Evolutionary conservation across 192 early-diverging fungal species (phyloP).

Genomic region (Endogone sp.): DNA sequence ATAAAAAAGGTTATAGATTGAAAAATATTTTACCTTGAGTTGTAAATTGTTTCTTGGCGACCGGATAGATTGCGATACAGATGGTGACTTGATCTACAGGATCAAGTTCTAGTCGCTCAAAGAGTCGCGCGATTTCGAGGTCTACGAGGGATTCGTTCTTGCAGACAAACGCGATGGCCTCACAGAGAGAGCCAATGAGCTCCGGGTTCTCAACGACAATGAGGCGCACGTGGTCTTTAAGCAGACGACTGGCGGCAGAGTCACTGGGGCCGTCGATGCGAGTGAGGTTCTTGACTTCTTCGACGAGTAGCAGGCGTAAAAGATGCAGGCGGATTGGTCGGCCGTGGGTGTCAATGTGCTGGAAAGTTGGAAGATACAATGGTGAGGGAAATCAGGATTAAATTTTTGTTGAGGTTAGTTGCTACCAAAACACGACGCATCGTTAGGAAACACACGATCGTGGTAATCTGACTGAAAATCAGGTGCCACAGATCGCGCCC

Average conservation of each 20-base stretch:
- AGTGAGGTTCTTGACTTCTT: background rate
- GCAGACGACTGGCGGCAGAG: background rate
- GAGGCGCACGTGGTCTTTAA: slow-evolving; percentile 15
- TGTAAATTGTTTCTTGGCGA: slow-evolving; percentile 31
- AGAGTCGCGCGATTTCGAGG: slow-evolving; percentile 36
- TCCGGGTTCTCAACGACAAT: background rate
- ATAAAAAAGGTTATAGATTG: too few relatives aligned
- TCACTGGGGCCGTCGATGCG: background rate
- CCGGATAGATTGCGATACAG: slow-evolving; percentile 32
- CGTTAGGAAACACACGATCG: background rate
- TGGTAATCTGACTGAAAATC: background rate
- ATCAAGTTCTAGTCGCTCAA: slow-evolving; percentile 29
- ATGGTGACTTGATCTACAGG: slow-evolving; percentile 33
- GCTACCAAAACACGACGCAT: background rate
- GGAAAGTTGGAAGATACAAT: too few relatives aligned
- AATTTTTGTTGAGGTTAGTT: background rate
- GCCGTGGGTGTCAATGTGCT: slow-evolving; percentile 52
- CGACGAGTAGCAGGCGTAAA: slow-evolving; percentile 30
- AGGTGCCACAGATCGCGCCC: background rate
- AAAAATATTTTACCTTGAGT: slow-evolving; percentile 36
- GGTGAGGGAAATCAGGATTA: background rate
- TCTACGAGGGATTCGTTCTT: slow-evolving; percentile 38
- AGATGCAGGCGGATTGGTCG: slow-evolving; percentile 44
- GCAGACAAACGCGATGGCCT: slow-evolving; percentile 40
- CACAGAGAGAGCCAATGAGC: slow-evolving; percentile 28